A percentile compares a stretch with the other conserved stretches of the same genome.
phyloP scores from a whole-genome alignment of 805 yeast species.

The Candida taoyuanica region DNA sequence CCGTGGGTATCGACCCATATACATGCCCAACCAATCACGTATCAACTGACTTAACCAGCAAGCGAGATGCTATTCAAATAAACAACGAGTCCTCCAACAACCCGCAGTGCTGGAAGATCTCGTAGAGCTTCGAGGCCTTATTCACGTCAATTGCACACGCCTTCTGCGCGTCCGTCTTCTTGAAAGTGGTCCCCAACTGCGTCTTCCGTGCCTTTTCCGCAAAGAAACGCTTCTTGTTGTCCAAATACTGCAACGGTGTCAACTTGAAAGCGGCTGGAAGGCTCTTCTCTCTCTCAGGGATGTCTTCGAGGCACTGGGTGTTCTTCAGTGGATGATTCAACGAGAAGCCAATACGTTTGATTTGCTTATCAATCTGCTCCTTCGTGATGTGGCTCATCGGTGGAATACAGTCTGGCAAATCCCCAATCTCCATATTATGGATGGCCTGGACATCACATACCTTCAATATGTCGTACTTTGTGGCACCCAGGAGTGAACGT shows the following conservation, averaged over 20 bases:
- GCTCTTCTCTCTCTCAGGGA: conserved; percentile 12
- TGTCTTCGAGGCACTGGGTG: conserved; percentile 2
- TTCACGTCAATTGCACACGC: conserved; percentile 97
- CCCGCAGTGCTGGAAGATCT: conserved; percentile 87
- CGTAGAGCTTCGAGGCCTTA: conserved; percentile 87
- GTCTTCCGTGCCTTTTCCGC: conserved; percentile 81
- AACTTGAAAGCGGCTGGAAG: conserved; percentile 18
- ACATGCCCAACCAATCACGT: too few species aligned
- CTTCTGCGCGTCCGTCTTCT: conserved; percentile 97
- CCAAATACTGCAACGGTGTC: conserved; percentile 30
- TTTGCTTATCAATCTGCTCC: conserved; percentile 8
- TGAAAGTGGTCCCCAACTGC: conserved; percentile 68
- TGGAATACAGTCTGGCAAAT: conserved; percentile 23
- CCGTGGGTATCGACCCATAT: too few species aligned
- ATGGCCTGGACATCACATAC: conserved; percentile 18
- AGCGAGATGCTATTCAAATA: too few species aligned
- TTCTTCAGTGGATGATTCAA: conserved; percentile 12
- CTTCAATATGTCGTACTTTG: conserved; percentile 12
- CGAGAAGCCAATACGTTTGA: conserved; percentile 14
- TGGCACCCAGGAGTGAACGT: conserved; percentile 4
- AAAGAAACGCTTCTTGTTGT: conserved; percentile 78
- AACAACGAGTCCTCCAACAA: conserved; percentile 79
- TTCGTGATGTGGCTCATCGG: conserved; percentile 8
- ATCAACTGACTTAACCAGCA: neutral
- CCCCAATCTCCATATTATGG: conserved; percentile 14